A percentile compares a stretch with the other conserved stretches of the same genome.
Evolutionary conservation across 495 filamentous ascomycete species (phyloP).

Genomic region (Podospora pseudocomata): DNA sequence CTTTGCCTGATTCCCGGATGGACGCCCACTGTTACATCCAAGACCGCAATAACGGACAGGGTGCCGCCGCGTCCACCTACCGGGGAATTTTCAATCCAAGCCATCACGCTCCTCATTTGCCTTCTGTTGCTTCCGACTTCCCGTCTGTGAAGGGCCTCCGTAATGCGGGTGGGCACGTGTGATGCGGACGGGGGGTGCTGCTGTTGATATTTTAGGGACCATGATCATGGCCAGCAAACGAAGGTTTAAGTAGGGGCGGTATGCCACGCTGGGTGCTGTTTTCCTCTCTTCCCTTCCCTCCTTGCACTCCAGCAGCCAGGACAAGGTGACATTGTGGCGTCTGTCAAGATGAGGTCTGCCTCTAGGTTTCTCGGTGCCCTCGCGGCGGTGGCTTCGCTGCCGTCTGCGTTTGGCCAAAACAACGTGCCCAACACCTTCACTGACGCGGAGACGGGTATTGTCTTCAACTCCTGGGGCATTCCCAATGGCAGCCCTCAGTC

Average conservation of each 20-base stretch:
- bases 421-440: slow-evolving; percentile 34
- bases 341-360: slow-evolving; percentile 27
- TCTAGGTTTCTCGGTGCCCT: slow-evolving; percentile 29
- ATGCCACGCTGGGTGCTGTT: slow-evolving; percentile 1
- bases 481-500: slow-evolving; percentile 26
- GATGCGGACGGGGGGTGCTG: not conserved
- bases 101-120: slow-evolving; percentile 11
- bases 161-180: slow-evolving; percentile 4
- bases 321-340: slow-evolving; percentile 18
- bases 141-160: slow-evolving; percentile 7
- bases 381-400: slow-evolving; percentile 27
- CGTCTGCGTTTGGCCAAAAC: slow-evolving; percentile 28
- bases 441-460: slow-evolving; percentile 43
- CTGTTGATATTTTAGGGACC: not conserved
- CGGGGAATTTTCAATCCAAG: slow-evolving; percentile 12
- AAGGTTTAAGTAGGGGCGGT: slow-evolving; percentile 14
- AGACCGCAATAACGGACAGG: slow-evolving; percentile 29
- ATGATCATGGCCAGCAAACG: not conserved
- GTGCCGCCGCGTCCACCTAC: slow-evolving; percentile 27
- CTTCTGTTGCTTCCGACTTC: slow-evolving; percentile 7
- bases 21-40: slow-evolving; percentile 25
- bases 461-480: slow-evolving; percentile 43
- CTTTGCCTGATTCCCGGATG: slow-evolving; percentile 23
- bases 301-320: slow-evolving; percentile 11
- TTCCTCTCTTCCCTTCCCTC: slow-evolving; percentile 9